phyloP scores from a whole-genome alignment of 305 asterid genomes.

The Rubia tinctorum region DNA sequence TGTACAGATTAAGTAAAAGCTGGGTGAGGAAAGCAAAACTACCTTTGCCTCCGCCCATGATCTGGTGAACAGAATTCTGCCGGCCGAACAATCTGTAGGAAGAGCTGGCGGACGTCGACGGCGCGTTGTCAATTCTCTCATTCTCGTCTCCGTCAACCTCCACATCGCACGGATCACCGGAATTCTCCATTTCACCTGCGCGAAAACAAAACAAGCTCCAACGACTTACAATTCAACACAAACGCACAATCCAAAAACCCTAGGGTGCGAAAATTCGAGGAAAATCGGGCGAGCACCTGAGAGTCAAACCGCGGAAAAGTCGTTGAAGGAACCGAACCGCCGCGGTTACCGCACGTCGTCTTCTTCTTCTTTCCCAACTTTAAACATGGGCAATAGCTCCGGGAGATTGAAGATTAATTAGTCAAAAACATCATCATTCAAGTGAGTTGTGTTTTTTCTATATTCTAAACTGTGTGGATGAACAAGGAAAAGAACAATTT shows the following conservation, averaged over 20 bases:
- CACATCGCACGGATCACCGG: slow-evolving; percentile 52
- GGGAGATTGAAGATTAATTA: neutral
- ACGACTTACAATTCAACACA: neutral
- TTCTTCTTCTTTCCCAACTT: neutral
- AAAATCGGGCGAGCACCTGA: neutral
- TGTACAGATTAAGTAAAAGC: neutral
- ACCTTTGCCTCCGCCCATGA: slow-evolving; percentile 91
- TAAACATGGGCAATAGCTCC: neutral
- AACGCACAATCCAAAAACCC: slow-evolving; percentile 14
- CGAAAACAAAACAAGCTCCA: neutral
- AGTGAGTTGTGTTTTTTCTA: neutral
- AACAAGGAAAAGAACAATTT: neutral
- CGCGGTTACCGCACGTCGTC: neutral
- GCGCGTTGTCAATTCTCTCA: slow-evolving; percentile 30
- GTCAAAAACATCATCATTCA: neutral
- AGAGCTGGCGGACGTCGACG: slow-evolving; percentile 47
- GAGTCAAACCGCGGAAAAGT: neutral
- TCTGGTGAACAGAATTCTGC: slow-evolving; percentile 58
- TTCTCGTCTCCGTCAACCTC: slow-evolving; percentile 45
- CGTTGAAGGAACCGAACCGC: slow-evolving; percentile 3
- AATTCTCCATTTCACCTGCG: slow-evolving; percentile 47
- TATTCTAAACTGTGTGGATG: neutral
- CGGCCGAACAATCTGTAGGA: slow-evolving; percentile 54
- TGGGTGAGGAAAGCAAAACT: slow-evolving; percentile 1
- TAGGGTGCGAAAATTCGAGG: slow-evolving; percentile 1